Evolutionary conservation across 108 stramenopile species (phyloP).

Genomic region (Epipyxis sp.): DNA sequence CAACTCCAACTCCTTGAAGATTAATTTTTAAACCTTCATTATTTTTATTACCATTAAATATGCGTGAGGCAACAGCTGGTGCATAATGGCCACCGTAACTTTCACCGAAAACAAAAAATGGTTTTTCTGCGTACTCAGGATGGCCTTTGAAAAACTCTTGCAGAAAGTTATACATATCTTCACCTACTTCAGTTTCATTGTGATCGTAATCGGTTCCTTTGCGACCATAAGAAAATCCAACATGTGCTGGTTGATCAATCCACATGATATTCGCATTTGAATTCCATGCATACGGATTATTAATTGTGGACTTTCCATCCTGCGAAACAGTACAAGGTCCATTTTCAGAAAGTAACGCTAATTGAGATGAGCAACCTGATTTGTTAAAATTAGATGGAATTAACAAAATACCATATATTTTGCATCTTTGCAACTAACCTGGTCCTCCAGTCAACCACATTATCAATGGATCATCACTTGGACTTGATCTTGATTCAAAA

Average conservation of each 20-base stretch:
- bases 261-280: constrained; percentile 88
- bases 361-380: constrained; percentile 69
- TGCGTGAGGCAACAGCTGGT: constrained; percentile 74
- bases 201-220: constrained; percentile 70
- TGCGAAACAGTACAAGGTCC: constrained; percentile 86
- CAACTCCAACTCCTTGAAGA: constrained; percentile 81
- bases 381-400: not conserved
- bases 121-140: constrained; percentile 66
- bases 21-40: constrained; percentile 60
- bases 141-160: constrained; percentile 78
- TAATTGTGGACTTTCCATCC: constrained; percentile 74
- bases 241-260: constrained; percentile 94
- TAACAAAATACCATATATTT: too few relatives aligned
- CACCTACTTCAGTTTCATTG: constrained; percentile 81
- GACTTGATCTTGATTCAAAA: constrained; percentile 64
- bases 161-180: constrained; percentile 90
- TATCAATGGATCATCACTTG: constrained; percentile 65
- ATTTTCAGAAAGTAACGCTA: constrained; percentile 88
- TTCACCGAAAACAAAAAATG: constrained; percentile 58
- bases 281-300: constrained; percentile 88
- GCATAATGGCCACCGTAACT: constrained; percentile 95
- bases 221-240: constrained; percentile 87
- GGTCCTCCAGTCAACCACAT: constrained; percentile 95
- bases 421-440: too few relatives aligned
- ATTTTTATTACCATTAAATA: constrained; percentile 65